phyloP scores from a whole-genome alignment of 1,284 basidiomycete genomes.

The Amylostereum areolatum region DNA sequence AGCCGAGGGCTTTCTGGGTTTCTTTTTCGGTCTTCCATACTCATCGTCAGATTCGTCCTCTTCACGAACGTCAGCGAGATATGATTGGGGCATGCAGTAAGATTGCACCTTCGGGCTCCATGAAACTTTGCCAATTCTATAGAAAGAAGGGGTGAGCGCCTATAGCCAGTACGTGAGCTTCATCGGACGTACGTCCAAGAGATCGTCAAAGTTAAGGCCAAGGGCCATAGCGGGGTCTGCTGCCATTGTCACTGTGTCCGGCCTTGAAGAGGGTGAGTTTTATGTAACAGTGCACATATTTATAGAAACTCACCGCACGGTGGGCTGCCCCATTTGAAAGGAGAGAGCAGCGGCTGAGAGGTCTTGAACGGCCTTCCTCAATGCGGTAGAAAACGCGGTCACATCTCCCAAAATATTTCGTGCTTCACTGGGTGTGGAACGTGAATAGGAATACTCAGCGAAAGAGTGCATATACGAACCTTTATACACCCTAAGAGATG shows the following conservation, averaged over 20 bases:
- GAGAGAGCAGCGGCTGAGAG: slow-evolving; percentile 39
- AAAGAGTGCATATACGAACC: slow-evolving; percentile 10
- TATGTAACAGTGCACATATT: neutral
- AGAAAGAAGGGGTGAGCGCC: neutral
- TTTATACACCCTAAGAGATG: slow-evolving; percentile 12
- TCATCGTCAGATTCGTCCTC: slow-evolving; percentile 39
- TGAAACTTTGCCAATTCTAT: slow-evolving; percentile 62
- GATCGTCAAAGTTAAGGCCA: slow-evolving; percentile 59
- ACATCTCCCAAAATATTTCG: slow-evolving; percentile 77
- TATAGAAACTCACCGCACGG: slow-evolving; percentile 50
- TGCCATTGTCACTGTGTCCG: slow-evolving; percentile 52
- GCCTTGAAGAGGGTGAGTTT: slow-evolving; percentile 28
- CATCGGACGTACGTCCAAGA: slow-evolving; percentile 59
- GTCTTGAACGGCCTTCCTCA: slow-evolving; percentile 72
- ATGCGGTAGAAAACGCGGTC: slow-evolving; percentile 63
- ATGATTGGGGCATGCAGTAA: neutral
- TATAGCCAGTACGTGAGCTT: slow-evolving; percentile 6
- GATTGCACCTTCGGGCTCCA: slow-evolving; percentile 34
- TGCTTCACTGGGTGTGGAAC: slow-evolving; percentile 66
- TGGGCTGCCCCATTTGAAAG: slow-evolving; percentile 66
- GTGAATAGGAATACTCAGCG: slow-evolving; percentile 25
- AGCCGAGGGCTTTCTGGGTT: slow-evolving; percentile 21
- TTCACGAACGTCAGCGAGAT: neutral
- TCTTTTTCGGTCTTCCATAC: slow-evolving; percentile 36
- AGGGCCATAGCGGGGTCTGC: slow-evolving; percentile 47